Evolutionary conservation across 1,284 basidiomycete genomes (phyloP).

Genomic region (Nidula niveotomentosa): DNA sequence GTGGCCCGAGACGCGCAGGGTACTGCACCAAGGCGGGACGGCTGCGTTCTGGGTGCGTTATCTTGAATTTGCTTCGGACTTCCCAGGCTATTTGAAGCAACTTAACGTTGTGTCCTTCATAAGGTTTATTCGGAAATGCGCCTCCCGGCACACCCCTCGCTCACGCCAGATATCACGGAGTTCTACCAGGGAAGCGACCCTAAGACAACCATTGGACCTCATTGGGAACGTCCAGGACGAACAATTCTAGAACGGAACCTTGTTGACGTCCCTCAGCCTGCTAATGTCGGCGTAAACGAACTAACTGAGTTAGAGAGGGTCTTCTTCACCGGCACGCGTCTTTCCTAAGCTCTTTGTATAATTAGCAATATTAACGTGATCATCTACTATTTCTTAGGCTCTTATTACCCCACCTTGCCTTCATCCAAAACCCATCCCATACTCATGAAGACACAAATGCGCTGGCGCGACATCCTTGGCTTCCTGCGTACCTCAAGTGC

Average conservation of each 20-base stretch:
- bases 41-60: conserved; percentile 75
- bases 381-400: conserved; percentile 4
- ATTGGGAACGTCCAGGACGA: conserved; percentile 84
- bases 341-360: neutral
- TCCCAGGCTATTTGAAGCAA: neutral
- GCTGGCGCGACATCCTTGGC: conserved; percentile 61
- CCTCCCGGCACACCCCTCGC: conserved; percentile 56
- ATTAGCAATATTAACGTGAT: neutral
- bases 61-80: neutral
- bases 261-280: conserved; percentile 64
- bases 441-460: conserved; percentile 61
- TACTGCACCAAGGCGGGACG: conserved; percentile 68
- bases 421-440: conserved; percentile 43
- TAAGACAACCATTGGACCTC: conserved; percentile 59
- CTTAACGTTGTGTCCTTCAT: neutral
- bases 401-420: conserved; percentile 44
- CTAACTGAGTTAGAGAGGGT: conserved; percentile 40
- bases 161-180: conserved; percentile 57
- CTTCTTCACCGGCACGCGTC: conserved; percentile 50
- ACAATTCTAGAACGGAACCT: conserved; percentile 75
- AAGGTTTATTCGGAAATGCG: conserved; percentile 85
- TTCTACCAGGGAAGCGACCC: conserved; percentile 62
- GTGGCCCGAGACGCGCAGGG: conserved; percentile 69
- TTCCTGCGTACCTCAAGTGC: conserved; percentile 79
- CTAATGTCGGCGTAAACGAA: conserved; percentile 26